A percentile compares a stretch with the other conserved stretches of the same genome.
phyloP scores from a whole-genome alignment of 352 stramenopile genomes.

The Blastocystis sp. region DNA sequence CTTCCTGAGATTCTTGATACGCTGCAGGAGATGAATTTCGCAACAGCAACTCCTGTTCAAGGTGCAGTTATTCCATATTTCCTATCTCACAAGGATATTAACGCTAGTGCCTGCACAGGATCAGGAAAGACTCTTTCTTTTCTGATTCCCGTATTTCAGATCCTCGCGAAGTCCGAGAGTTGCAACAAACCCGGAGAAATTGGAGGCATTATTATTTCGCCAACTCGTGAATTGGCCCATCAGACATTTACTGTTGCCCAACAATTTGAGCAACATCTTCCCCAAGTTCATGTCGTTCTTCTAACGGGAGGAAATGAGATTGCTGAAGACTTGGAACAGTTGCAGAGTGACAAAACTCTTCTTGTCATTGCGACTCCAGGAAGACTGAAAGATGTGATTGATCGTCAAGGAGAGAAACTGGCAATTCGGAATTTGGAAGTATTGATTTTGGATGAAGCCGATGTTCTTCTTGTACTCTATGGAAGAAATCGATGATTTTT shows the following conservation, averaged over 20 bases:
- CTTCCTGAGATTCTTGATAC: constrained; percentile 48
- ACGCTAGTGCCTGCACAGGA: constrained; percentile 84
- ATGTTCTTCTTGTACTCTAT: constrained; percentile 81
- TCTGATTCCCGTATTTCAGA: constrained; percentile 83
- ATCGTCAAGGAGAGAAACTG: constrained; percentile 70
- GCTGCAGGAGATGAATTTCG: constrained; percentile 71
- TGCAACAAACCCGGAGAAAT: constrained; percentile 35
- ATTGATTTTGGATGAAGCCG: constrained; percentile 96
- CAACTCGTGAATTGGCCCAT: constrained; percentile 76
- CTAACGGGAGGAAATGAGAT: constrained; percentile 73
- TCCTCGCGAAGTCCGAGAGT: constrained; percentile 71
- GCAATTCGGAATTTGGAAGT: constrained; percentile 75
- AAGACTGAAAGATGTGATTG: constrained; percentile 77
- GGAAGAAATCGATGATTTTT: constrained; percentile 70
- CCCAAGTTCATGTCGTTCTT: constrained; percentile 71
- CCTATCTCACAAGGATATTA: constrained; percentile 84
- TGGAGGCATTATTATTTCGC: constrained; percentile 75
- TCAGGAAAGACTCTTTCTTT: constrained; percentile 88
- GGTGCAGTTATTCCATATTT: constrained; percentile 82
- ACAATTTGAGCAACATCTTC: constrained; percentile 64
- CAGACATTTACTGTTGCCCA: constrained; percentile 69
- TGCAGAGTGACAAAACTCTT: constrained; percentile 63
- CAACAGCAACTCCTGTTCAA: constrained; percentile 82
- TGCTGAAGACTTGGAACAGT: constrained; percentile 40
- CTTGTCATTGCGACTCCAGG: constrained; percentile 77